Conservation (phyloP, 371 early-diverging fungal genomes). For the Rhizopus arrhizus region DNA sequence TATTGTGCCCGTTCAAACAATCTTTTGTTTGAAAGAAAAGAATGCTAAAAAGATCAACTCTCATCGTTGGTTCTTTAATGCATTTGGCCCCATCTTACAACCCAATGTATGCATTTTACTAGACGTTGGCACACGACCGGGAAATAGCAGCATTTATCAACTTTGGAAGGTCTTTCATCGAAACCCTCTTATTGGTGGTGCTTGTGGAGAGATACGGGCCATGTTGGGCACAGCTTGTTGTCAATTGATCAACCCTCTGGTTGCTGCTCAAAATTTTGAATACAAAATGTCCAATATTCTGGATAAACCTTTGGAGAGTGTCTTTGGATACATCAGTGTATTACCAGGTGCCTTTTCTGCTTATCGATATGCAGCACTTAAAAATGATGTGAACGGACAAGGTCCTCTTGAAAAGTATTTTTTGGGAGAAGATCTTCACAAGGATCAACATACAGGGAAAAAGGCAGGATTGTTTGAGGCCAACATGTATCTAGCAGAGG, state of each 20-base stretch:
- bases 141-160: slow-evolving; percentile 70
- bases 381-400: slow-evolving; percentile 57
- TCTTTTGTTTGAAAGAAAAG: slow-evolving; percentile 81
- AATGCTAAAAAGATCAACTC: slow-evolving; percentile 83
- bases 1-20: slow-evolving; percentile 77
- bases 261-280: slow-evolving; percentile 82
- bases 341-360: slow-evolving; percentile 88
- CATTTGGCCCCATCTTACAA: slow-evolving; percentile 73
- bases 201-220: slow-evolving; percentile 86
- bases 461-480: slow-evolving; percentile 59
- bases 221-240: slow-evolving; percentile 70
- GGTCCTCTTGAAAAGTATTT: slow-evolving; percentile 80
- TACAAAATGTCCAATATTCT: slow-evolving; percentile 87
- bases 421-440: slow-evolving; percentile 64
- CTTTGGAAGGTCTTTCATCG: slow-evolving; percentile 81
- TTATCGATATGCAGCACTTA: slow-evolving; percentile 78
- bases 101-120: slow-evolving; percentile 80
- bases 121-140: slow-evolving; percentile 86
- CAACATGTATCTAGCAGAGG: slow-evolving; percentile 84
- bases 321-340: slow-evolving; percentile 88
- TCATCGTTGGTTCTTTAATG: slow-evolving; percentile 91
- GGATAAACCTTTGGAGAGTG: slow-evolving; percentile 85
- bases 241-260: slow-evolving; percentile 78
- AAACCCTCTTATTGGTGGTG: slow-evolving; percentile 73
- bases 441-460: slow-evolving; percentile 29